Evolutionary conservation across 1,284 basidiomycete genomes (phyloP), one percentile per base, ranked within the genome.

Genomic region (Acaromyces ingoldii): DNA sequence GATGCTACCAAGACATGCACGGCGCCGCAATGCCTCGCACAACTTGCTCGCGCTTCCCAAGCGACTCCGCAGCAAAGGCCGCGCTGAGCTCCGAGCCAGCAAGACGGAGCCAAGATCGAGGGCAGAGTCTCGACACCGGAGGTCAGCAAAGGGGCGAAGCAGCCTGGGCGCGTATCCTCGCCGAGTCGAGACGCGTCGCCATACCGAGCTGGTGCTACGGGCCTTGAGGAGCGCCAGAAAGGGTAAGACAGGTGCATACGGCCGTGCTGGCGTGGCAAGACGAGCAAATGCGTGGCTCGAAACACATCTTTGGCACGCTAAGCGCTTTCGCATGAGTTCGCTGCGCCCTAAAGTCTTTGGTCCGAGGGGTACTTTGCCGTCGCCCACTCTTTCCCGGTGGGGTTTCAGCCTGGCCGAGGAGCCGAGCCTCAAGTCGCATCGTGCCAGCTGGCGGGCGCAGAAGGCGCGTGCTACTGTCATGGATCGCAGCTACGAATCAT

Each of bases 231-330:
- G 29, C 19, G 4, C 42, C 34, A 3, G 19, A 29, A 13, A 28
- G 19, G 42, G 42, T n/a, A 45, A 45, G 22, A n/a, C n/a, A n/a
- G n/a, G n/a, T n/a, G n/a, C n/a, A n/a, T n/a, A n/a, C n/a, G n/a
- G n/a, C n/a, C n/a, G n/a, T n/a, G n/a, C n/a, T n/a, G n/a, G 10
- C 57, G 62, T 13, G 59, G 60, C 10, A 50, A 67, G 13, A 60
- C 65, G 31, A 53, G 71, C 13, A 66, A 62, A 17, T 53, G 63
- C 21, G 5, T 75, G 72, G 72, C 60, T 75, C n/a, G 72, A 75
- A 42, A 75, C 72, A 15, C 72, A 75, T 39, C 49, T 74, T 3
- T 75, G 72, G 72, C 71, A 72, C 42, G 62, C 72, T 7, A 75
- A 75, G 51, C 53, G 72, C 2, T 75, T 75, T 51, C 56, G 67